These are phyloP conservation scores for Penicillium brevicompactum DNA, from an alignment of 2,329 filamentous ascomycete genomes.

Conservation along the genomic window DNA sequence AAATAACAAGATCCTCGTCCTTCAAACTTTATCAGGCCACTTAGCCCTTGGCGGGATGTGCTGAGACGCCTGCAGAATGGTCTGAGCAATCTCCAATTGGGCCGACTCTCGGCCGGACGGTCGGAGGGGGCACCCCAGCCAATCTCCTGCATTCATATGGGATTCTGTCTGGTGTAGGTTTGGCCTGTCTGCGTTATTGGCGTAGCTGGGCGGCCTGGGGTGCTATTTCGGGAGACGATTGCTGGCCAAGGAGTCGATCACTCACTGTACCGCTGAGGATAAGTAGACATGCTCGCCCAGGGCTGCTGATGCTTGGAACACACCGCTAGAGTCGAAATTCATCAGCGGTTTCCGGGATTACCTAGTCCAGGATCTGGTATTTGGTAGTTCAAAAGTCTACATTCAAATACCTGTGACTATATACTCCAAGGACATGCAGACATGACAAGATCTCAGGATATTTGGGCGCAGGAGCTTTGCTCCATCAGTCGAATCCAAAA, in stretches of 20 bases:
- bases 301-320: not conserved
- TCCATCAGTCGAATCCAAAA: not conserved
- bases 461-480: not conserved
- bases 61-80: constrained; percentile 14
- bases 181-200: not conserved
- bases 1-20: constrained; percentile 15
- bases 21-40: constrained; percentile 3
- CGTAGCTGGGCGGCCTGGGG: constrained; percentile 1
- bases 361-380: not conserved
- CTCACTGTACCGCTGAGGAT: not conserved
- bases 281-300: not conserved
- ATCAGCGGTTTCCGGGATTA: not conserved
- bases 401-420: not conserved
- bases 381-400: not conserved
- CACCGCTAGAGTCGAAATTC: too few species aligned
- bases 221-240: constrained; percentile 8
- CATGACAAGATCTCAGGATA: constrained; percentile 9
- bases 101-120: not conserved
- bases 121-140: not conserved
- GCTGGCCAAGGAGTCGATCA: not conserved
- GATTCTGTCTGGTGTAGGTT: not conserved
- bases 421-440: constrained; percentile 5
- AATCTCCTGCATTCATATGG: constrained; percentile 6
- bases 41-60: constrained; percentile 21
- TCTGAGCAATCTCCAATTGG: not conserved